Conservation (phyloP, 805 yeast genomes). For the Pichia phayaonensis region DNA sequence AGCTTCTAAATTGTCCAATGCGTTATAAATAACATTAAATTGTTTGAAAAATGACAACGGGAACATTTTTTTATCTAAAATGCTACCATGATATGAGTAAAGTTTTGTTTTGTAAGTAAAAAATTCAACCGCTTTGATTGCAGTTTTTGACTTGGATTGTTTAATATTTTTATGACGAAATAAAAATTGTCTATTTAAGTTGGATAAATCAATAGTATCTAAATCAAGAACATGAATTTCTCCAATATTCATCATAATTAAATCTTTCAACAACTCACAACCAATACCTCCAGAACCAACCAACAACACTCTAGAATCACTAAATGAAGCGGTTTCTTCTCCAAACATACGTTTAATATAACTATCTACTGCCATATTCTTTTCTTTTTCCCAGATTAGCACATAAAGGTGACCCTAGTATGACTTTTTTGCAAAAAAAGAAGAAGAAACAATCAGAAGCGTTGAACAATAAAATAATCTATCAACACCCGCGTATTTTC, state of each 20-base stretch:
- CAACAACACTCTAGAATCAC: constrained; percentile 54
- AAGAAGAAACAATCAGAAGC: background rate
- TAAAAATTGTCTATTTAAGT: constrained; percentile 86
- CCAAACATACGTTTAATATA: constrained; percentile 41
- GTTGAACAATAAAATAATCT: too few relatives aligned
- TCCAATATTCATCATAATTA: constrained; percentile 72
- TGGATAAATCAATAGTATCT: constrained; percentile 90
- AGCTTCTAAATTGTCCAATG: constrained; percentile 90
- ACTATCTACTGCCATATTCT: constrained; percentile 13
- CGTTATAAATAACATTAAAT: constrained; percentile 80
- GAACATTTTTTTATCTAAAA: constrained; percentile 68
- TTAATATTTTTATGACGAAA: constrained; percentile 88
- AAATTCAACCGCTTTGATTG: constrained; percentile 68
- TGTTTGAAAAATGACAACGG: constrained; percentile 70
- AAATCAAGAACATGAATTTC: constrained; percentile 90
- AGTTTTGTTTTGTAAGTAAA: constrained; percentile 64
- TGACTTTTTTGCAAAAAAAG: too few relatives aligned
- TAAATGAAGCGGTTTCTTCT: constrained; percentile 24
- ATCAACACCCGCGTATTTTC: background rate
- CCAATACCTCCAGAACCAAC: constrained; percentile 98
- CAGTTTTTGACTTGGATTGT: constrained; percentile 78
- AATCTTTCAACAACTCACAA: constrained; percentile 78
- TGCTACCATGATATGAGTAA: constrained; percentile 78
- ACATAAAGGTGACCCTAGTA: too few relatives aligned
- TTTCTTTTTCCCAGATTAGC: background rate